Evolutionary conservation across 192 early-diverging fungal genomes (phyloP).

Genomic region (Chytriomyces confervae): DNA sequence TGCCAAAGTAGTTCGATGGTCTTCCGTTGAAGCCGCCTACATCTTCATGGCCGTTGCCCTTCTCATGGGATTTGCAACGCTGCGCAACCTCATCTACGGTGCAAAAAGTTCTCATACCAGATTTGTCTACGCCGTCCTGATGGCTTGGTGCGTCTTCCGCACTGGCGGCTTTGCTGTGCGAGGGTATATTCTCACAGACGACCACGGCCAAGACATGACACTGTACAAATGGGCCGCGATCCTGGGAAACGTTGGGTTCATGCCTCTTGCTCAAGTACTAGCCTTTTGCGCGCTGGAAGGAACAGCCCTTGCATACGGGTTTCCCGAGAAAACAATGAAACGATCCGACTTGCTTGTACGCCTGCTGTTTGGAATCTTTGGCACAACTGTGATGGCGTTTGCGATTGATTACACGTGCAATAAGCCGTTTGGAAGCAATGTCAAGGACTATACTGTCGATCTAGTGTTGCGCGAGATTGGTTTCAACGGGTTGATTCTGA

Average conservation of each 20-base stretch:
- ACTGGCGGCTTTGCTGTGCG: conserved; percentile 13
- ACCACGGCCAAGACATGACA: not conserved
- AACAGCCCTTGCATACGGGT: not conserved
- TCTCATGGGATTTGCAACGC: not conserved
- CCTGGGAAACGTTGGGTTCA: not conserved
- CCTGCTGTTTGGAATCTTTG: conserved; percentile 4
- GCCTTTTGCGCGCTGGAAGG: not conserved
- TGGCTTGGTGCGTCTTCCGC: conserved; percentile 15
- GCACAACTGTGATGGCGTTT: not conserved
- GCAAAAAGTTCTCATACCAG: conserved; percentile 11
- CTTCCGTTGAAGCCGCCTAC: conserved; percentile 7
- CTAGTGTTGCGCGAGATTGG: not conserved
- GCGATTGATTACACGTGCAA: not conserved
- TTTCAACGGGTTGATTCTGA: not conserved
- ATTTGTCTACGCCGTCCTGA: not conserved
- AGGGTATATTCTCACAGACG: not conserved
- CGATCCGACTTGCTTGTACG: not conserved
- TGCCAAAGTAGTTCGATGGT: not conserved
- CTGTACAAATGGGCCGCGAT: conserved; percentile 10
- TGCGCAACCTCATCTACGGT: conserved; percentile 9
- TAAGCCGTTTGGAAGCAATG: conserved; percentile 1
- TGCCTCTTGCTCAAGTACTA: conserved; percentile 13
- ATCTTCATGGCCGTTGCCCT: conserved; percentile 8
- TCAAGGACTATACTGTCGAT: not conserved
- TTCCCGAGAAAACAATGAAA: not conserved